Conservation (phyloP, 371 early-diverging fungal species). For the Blastocladiella emersonii region DNA sequence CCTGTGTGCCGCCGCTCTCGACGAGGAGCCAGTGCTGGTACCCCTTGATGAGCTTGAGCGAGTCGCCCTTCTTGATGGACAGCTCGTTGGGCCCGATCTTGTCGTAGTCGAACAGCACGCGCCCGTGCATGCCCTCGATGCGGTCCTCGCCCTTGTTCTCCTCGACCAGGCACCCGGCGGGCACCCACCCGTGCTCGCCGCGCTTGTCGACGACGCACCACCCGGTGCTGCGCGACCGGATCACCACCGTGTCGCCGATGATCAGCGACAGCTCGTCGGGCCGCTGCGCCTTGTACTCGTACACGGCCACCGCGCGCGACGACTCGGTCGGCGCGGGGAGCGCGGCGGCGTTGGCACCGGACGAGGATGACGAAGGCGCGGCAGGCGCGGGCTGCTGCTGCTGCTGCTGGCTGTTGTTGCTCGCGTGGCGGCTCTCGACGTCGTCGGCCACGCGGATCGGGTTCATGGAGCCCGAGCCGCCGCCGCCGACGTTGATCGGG, state of each 20-base stretch:
- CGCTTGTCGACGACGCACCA: conserved; percentile 39
- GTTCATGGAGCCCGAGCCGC: background rate
- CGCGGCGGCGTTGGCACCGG: background rate
- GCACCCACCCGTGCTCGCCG: conserved; percentile 41
- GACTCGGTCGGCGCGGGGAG: background rate
- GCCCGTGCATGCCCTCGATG: conserved; percentile 14
- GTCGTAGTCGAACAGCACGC: conserved; percentile 38
- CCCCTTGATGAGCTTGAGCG: conserved; percentile 22
- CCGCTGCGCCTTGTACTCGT: conserved; percentile 37
- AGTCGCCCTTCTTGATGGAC: conserved; percentile 34
- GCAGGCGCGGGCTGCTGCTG: background rate
- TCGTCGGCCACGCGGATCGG: background rate
- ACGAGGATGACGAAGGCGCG: background rate
- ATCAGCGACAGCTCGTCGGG: conserved; percentile 39
- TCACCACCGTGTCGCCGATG: conserved; percentile 42
- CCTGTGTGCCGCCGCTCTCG: conserved; percentile 13
- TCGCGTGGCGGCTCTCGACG: no score
- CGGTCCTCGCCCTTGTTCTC: conserved; percentile 8
- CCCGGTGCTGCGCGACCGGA: conserved; percentile 25
- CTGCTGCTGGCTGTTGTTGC: no score
- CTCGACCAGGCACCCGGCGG: conserved; percentile 35
- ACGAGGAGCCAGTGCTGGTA: conserved; percentile 29
- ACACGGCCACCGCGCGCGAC: conserved; percentile 33
- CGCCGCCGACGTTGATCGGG: background rate
- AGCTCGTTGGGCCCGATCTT: conserved; percentile 32